Conservation (phyloP, 345 rosid genomes). For the Heritiera fomes region DNA sequence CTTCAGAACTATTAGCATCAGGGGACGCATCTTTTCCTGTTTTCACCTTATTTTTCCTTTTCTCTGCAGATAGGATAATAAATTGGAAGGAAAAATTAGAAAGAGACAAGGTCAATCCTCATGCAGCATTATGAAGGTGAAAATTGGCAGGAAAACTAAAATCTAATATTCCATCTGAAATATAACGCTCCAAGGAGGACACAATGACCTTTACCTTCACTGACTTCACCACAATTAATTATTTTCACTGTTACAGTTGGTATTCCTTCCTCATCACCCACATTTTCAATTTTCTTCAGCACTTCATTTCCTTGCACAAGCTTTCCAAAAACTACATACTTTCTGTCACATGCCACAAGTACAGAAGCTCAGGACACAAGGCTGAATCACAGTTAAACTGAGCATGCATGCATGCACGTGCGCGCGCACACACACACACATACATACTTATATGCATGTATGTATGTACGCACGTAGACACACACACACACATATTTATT, state of each 20-base stretch:
- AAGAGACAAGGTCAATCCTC: neutral
- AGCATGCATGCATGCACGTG: no score
- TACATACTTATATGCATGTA: no score
- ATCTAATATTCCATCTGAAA: neutral
- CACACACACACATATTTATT: no score
- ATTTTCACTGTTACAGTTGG: slow-evolving; percentile 88
- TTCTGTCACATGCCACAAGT: slow-evolving; percentile 42
- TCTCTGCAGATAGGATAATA: slow-evolving; percentile 38
- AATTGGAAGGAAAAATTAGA: neutral
- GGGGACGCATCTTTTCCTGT: slow-evolving; percentile 45
- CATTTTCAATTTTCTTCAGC: slow-evolving; percentile 79
- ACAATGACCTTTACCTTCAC: slow-evolving; percentile 43
- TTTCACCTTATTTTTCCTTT: slow-evolving; percentile 55
- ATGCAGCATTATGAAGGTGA: neutral
- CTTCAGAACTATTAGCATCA: slow-evolving; percentile 44
- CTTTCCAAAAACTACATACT: slow-evolving; percentile 83
- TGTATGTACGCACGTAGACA: no score
- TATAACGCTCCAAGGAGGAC: neutral
- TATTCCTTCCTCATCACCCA: slow-evolving; percentile 77
- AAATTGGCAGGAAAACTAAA: neutral
- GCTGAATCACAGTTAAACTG: neutral
- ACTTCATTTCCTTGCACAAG: slow-evolving; percentile 82
- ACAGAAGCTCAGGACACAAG: neutral
- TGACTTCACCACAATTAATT: slow-evolving; percentile 77
- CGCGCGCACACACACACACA: no score